These are phyloP conservation scores for Cymodocea nodosa DNA, from an alignment of 116 monocot genomes.

Conservation along the genomic window DNA sequence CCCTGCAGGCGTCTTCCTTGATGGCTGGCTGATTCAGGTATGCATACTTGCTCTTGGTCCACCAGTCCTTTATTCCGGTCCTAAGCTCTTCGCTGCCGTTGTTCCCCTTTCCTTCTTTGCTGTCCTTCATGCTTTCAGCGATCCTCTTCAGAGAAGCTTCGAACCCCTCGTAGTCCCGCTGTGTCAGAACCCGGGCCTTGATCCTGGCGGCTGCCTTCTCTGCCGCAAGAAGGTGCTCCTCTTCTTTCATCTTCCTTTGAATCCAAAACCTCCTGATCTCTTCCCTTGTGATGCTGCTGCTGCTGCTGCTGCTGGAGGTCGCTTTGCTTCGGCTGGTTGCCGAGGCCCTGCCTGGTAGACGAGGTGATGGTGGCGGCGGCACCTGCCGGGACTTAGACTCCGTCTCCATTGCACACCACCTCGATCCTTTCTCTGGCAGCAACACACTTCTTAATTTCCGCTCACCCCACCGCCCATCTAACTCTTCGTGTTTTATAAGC, in stretches of 20 bases:
- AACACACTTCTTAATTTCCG: too few relatives aligned
- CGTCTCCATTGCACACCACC: too few relatives aligned
- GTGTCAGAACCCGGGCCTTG: conserved; percentile 38
- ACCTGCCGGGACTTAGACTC: too few relatives aligned
- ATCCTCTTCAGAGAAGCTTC: conserved; percentile 29
- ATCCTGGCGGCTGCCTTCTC: conserved; percentile 59
- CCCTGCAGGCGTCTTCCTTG: background rate
- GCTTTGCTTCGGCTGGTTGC: too few relatives aligned
- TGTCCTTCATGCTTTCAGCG: background rate
- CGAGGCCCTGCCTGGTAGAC: too few relatives aligned
- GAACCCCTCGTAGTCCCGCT: conserved; percentile 43
- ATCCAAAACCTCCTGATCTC: conserved; percentile 63
- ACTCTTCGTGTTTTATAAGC: too few relatives aligned
- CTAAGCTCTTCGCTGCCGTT: conserved; percentile 9
- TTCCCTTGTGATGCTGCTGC: conserved; percentile 49
- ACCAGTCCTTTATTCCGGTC: conserved; percentile 66
- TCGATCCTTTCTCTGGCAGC: too few relatives aligned
- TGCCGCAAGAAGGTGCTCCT: conserved; percentile 56
- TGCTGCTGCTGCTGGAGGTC: conserved; percentile 34
- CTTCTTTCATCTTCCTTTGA: conserved; percentile 41
- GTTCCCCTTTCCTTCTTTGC: conserved; percentile 2
- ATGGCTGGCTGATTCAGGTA: conserved; percentile 43
- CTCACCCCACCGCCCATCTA: too few relatives aligned
- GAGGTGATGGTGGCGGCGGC: too few relatives aligned
- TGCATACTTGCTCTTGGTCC: conserved; percentile 56